Evolutionary conservation across 768 basidiomycete genomes (phyloP), one percentile per base, ranked within the genome.

Genomic region (Psilocybe cyanescens): DNA sequence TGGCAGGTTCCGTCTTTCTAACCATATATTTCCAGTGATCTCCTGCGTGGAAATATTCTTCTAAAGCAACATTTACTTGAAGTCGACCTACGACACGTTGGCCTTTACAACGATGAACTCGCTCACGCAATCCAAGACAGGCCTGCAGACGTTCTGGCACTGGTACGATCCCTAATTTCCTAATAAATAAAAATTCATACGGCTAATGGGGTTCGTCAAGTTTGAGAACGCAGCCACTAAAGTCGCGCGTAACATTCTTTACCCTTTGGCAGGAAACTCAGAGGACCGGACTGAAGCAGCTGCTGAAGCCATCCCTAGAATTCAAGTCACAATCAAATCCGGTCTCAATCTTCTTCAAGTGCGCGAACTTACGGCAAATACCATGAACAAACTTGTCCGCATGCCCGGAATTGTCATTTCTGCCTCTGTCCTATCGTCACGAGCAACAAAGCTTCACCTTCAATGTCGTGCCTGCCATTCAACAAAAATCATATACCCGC

Each of bases 361-460:
- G 74, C 88, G 97, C 45, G 95, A 95, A 46, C 86, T 99, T 45
- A 92, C 92, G 0, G 97, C 97, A 8, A 86, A 95, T 68, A 95
- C 91, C 19, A 92, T 99, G 83, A 96, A 95, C 71, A 95, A 93
- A 71, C 88, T 99, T 46, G 96, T 99, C 39, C 92, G 97, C 61
- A 86, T 98, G 46, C 97, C 97, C 1, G 97, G 97, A 33, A 99
- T 99, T 68, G 95, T 99, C 72, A 98, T 99, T 72, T 96, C 96
- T 33, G 94, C 97, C 0, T 97, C 95, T 8, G 90, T 95, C 16
- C 84, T 99, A 19, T 93, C 95, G 0, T 93, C 97, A 1, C 89
- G 97, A 47, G 95, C 97, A 8, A 95, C 95, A 19, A 93, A 91
- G 65, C 83, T 99, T 4, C 90, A 93, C 67, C 82, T 99, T 16